Evolutionary conservation across 441 rosid genomes (phyloP), one percentile per base, ranked within the genome.

Genomic region (Daphne laureola): DNA sequence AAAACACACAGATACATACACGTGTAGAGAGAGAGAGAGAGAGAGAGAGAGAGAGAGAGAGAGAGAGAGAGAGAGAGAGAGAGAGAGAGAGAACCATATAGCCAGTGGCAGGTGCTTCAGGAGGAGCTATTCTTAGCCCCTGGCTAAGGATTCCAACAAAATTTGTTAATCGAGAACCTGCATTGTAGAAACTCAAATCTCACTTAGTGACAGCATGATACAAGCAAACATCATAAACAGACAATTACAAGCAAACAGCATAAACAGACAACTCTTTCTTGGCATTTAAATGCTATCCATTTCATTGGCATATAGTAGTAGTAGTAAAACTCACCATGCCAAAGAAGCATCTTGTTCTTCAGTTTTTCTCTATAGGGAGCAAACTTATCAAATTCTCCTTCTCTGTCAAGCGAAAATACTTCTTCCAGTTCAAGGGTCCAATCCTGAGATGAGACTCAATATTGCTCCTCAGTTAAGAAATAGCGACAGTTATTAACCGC

Each of bases 21-120:
- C 35, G 35, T 26, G 35, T 26, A 15, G 0, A 1, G 14, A 48
- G 18, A 26, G 9, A 17, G 47, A 43, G 50, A 43, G 50, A 17
- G 44, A 40, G 65, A 44, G 58, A 41, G 38, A 51, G 72, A 35
- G 60, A 61, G 54, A 66, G 67, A 66, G 44, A 3, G 51, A 4
- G 43, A 17, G 49, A 2, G 17, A 47, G 44, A 40, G 40, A 43
- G 58, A 53, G 62, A 43, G 51, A 17, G 35, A 49, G 66, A 11
- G 59, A 55, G 58, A 63, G 70, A 57, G 64, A 64, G 65, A 77
- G 67, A 66, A 94, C 97, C 97, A 94, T 94, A 77, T 90, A 94
- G 54, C 99, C 96, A 59, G 99, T 87, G 46, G 96, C 88, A 41
- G 99, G 97, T 70, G 96, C 97, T 84, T 94, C 99, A 12, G 96